Conservation (phyloP, 2,329 filamentous ascomycete genomes). For the Stagonosporopsis rhizophila region DNA sequence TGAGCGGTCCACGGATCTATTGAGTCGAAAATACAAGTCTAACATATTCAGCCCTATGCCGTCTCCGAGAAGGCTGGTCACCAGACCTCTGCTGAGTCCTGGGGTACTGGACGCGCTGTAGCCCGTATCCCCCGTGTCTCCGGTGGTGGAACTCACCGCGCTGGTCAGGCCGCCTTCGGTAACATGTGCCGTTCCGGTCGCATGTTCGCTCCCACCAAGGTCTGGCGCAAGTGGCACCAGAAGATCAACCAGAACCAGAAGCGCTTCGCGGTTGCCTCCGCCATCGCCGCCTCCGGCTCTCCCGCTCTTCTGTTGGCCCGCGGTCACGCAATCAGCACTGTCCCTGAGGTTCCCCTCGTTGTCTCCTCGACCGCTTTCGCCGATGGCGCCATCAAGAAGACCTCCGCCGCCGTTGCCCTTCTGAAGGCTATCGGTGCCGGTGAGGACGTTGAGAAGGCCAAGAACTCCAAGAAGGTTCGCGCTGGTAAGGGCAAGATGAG, state of each 20-base stretch:
- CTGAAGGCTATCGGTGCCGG: conserved; percentile 91
- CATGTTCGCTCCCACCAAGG: conserved; percentile 99
- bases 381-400: conserved; percentile 82
- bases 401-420: conserved; percentile 82
- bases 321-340: conserved; percentile 90
- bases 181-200: conserved; percentile 99
- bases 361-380: conserved; percentile 90
- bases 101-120: conserved; percentile 98
- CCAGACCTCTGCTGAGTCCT: conserved; percentile 99
- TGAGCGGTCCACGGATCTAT: no score
- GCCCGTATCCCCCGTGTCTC: conserved; percentile 99
- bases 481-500: conserved; percentile 99
- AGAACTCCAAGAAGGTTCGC: conserved; percentile 93
- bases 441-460: conserved; percentile 92
- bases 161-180: conserved; percentile 99
- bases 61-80: conserved; percentile 99
- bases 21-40: no score
- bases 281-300: conserved; percentile 94
- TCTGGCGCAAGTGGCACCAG: conserved; percentile 99
- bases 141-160: conserved; percentile 99
- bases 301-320: conserved; percentile 94
- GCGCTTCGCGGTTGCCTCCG: conserved; percentile 97
- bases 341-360: conserved; percentile 97
- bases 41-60: conserved; percentile 95
- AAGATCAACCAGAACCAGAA: conserved; percentile 99